Conservation (phyloP, 371 early-diverging fungal genomes). For the Thermomucor indicae-seudaticae region DNA sequence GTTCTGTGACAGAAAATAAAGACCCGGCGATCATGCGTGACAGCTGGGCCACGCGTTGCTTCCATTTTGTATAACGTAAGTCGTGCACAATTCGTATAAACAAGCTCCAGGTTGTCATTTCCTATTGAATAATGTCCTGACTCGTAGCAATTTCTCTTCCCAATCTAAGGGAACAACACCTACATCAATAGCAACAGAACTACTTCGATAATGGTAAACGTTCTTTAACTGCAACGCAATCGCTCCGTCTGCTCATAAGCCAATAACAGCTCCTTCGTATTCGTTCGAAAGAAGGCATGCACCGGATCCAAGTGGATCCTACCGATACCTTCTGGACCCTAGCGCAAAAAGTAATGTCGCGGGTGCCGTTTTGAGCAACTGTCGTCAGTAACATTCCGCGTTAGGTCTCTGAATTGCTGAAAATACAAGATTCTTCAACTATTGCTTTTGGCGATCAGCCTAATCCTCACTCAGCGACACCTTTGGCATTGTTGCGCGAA, state of each 20-base stretch:
- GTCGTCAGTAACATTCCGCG: conserved; percentile 8
- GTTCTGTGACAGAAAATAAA: not conserved
- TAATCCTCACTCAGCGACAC: conserved; percentile 32
- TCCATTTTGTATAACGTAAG: too few species aligned
- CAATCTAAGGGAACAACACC: not conserved
- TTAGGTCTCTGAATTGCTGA: conserved; percentile 36
- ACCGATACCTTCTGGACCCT: conserved; percentile 50
- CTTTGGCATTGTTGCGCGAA: conserved; percentile 34
- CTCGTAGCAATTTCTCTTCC: not conserved
- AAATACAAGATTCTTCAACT: conserved; percentile 38
- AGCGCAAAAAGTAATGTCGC: conserved; percentile 47
- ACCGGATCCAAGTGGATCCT: conserved; percentile 68
- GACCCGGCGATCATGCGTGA: not conserved
- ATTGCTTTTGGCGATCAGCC: conserved; percentile 52
- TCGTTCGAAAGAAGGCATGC: conserved; percentile 80
- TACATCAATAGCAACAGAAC: not conserved
- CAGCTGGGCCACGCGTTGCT: too few species aligned
- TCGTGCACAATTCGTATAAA: too few species aligned
- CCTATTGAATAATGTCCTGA: not conserved
- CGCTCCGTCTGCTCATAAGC: not conserved
- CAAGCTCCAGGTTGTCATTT: too few species aligned
- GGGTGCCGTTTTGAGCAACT: conserved; percentile 5
- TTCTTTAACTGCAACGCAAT: not conserved
- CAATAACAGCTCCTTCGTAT: conserved; percentile 66
- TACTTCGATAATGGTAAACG: not conserved